Conservation (phyloP, 805 yeast species). For the Candida coquimbonensis region DNA sequence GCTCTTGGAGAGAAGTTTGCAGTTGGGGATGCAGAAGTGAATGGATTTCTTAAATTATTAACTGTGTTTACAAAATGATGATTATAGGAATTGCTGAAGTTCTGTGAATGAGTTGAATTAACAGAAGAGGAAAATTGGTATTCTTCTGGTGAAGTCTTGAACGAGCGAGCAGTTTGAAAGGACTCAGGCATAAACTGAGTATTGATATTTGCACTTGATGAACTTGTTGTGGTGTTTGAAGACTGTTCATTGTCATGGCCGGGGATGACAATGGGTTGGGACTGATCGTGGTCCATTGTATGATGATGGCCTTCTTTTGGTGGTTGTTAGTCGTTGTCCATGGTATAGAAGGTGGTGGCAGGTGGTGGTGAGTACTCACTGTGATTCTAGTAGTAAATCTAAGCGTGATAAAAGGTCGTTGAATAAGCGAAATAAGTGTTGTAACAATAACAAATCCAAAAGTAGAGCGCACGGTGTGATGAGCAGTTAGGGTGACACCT, state of each 20-base stretch:
- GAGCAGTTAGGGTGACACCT: neutral
- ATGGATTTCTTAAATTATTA: slow-evolving; percentile 14
- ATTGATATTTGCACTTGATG: neutral
- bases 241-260: slow-evolving; percentile 17
- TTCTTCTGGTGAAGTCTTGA: slow-evolving; percentile 15
- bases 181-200: slow-evolving; percentile 18
- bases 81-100: slow-evolving; percentile 11
- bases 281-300: slow-evolving; percentile 6
- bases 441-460: neutral
- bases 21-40: slow-evolving; percentile 17
- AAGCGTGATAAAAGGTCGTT: no score
- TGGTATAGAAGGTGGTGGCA: no score
- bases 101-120: slow-evolving; percentile 18
- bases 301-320: no score
- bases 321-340: no score
- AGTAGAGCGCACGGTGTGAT: slow-evolving; percentile 1
- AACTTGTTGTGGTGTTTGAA: neutral
- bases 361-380: no score
- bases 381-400: no score
- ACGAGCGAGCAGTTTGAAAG: slow-evolving; percentile 22
- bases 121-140: slow-evolving; percentile 18
- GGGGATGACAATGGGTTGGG: slow-evolving; percentile 25
- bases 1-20: slow-evolving; percentile 21
- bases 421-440: no score
- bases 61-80: slow-evolving; percentile 17